phyloP scores from a whole-genome alignment of 257 asterid genomes.

The Anisodus acutangulus region DNA sequence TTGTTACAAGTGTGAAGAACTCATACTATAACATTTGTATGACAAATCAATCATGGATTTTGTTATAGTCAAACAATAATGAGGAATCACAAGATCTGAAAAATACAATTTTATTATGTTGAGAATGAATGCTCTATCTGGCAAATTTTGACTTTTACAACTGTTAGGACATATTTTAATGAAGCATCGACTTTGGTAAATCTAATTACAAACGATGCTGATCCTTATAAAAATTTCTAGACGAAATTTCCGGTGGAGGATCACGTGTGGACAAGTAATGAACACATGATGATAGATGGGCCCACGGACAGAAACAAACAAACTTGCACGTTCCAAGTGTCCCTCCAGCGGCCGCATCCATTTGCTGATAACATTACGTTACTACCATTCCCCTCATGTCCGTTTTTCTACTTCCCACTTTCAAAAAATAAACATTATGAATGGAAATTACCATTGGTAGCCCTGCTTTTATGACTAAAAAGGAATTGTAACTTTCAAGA shows the following conservation, averaged over 20 bases:
- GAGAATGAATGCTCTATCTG: neutral
- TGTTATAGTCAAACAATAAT: neutral
- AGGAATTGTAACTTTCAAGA: neutral
- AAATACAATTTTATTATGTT: neutral
- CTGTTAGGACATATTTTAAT: neutral
- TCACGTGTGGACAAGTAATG: neutral
- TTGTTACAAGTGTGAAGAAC: neutral
- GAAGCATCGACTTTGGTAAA: neutral
- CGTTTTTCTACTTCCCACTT: neutral
- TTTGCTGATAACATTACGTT: neutral
- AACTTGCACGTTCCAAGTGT: slow-evolving; percentile 12
- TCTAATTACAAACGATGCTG: neutral
- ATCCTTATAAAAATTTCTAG: neutral
- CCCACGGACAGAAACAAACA: slow-evolving; percentile 21
- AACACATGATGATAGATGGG: neutral
- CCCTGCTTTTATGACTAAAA: neutral
- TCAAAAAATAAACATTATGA: neutral
- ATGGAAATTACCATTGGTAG: neutral
- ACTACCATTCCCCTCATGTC: neutral
- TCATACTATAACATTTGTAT: neutral
- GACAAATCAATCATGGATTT: neutral
- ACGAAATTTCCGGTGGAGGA: slow-evolving; percentile 19
- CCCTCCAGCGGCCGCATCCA: neutral
- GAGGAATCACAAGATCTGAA: neutral
- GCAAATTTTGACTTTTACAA: neutral